These are phyloP conservation scores for Ophiostoma piceae DNA, from an alignment of 2,329 filamentous ascomycete species.

Conservation along the genomic window DNA sequence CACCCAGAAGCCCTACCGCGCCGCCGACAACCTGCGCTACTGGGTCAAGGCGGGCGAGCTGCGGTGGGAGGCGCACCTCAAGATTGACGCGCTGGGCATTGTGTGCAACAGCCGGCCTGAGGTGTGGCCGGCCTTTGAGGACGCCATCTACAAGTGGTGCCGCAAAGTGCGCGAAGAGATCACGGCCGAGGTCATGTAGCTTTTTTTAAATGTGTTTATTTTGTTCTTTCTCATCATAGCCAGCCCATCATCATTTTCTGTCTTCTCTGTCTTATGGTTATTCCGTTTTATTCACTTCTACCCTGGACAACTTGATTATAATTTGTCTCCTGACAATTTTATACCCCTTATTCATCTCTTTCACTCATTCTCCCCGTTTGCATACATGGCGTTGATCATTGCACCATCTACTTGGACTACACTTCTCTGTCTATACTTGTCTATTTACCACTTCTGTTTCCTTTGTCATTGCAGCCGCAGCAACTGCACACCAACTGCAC, in stretches of 20 bases:
- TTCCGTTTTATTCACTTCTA: not conserved
- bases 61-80: constrained; percentile 80
- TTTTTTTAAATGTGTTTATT: not conserved
- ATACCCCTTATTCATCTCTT: not conserved
- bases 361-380: not conserved
- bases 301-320: not conserved
- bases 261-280: not conserved
- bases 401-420: not conserved
- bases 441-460: not conserved
- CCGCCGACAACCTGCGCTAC: constrained; percentile 87
- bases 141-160: constrained; percentile 78
- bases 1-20: constrained; percentile 88
- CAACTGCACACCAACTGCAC: constrained; percentile 14
- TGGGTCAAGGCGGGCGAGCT: constrained; percentile 96
- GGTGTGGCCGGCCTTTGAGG: constrained; percentile 77
- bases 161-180: constrained; percentile 77
- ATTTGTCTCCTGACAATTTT: constrained; percentile 4
- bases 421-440: constrained; percentile 10
- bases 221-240: not conserved
- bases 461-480: constrained; percentile 13
- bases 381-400: constrained; percentile 3
- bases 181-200: constrained; percentile 51
- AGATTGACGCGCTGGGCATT: constrained; percentile 78
- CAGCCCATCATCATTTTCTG: not conserved
- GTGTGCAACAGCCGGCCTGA: constrained; percentile 67